Evolutionary conservation across 2,329 filamentous ascomycete species (phyloP), one percentile per base, ranked within the genome.

Genomic region (Xylariaceae sp.): DNA sequence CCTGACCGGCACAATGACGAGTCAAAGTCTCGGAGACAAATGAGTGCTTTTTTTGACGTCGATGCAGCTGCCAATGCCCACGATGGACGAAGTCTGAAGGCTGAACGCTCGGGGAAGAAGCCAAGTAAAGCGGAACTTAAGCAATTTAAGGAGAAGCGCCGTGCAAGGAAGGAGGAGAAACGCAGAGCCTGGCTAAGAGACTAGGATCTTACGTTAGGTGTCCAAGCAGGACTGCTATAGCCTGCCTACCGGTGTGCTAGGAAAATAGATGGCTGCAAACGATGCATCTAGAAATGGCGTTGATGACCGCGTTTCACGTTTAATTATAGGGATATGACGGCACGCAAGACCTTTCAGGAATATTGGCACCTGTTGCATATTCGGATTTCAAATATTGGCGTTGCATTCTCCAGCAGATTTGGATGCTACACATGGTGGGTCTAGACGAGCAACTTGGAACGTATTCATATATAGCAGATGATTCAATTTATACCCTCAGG

Each of bases 21-120:
- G 70, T 89, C 91, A 70, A 97, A 96, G 80, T 89, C 89, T 57
- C 82, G 81, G 49, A 82, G 95, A 44, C 95, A 98, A 77, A 89
- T 98, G 89, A 90, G 90, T 70, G 90, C 92, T 41, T 98, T 89
- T 75, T 99, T 98, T 73, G 93, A 99, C 71, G 93, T 97, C 43
- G 93, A 98, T 73, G 90, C 92, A 3, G 93, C 92, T 2, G 93
- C 93, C 3, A 97, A 96, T 70, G 85, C 85, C 55, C 93, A 99
- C 69, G 89, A 96, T 66, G 95, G 95, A 1, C 85, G 89, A 56
- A 97, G 93, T 70, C 78, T 99, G 56, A 96, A 93, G 75, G 95
- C 92, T 1, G 95, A 99, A 79, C 83, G 95, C 52, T 87, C 89
- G 55, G 86, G 87, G 52, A 93, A 95, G 82, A 92, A 91, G 75